These are phyloP conservation scores for Hyphopichia burtonii DNA, from an alignment of 1,139 yeast species.

Conservation along the genomic window DNA sequence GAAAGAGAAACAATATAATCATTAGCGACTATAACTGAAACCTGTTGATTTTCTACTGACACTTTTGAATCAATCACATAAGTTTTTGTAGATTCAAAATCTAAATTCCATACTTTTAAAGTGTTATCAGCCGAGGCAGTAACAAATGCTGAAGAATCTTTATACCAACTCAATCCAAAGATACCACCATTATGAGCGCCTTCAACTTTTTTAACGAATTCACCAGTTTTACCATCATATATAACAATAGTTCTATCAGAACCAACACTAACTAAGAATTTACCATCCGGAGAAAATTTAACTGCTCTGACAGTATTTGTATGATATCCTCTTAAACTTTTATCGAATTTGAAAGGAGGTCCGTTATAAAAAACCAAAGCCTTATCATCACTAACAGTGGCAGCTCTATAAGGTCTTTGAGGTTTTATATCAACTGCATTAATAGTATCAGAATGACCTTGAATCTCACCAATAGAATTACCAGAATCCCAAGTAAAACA, in stretches of 20 bases:
- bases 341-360: slow-evolving; percentile 87
- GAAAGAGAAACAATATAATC: slow-evolving; percentile 66
- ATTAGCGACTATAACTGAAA: slow-evolving; percentile 72
- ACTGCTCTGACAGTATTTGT: slow-evolving; percentile 80
- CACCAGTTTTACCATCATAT: slow-evolving; percentile 90
- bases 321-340: slow-evolving; percentile 72
- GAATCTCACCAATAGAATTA: slow-evolving; percentile 90
- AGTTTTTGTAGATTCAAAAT: slow-evolving; percentile 23
- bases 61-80: slow-evolving; percentile 40
- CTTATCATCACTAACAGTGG: slow-evolving; percentile 87
- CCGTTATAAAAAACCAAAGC: slow-evolving; percentile 84
- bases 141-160: slow-evolving; percentile 57
- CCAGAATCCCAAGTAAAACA: slow-evolving; percentile 95
- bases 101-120: slow-evolving; percentile 62
- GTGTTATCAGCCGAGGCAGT: slow-evolving; percentile 86
- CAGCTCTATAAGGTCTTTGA: slow-evolving; percentile 91
- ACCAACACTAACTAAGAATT: slow-evolving; percentile 76
- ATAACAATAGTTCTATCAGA: slow-evolving; percentile 76
- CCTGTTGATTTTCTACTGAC: slow-evolving; percentile 64
- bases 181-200: slow-evolving; percentile 76
- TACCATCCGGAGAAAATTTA: slow-evolving; percentile 77
- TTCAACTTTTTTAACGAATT: slow-evolving; percentile 53
- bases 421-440: slow-evolving; percentile 85
- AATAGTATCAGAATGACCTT: slow-evolving; percentile 86
- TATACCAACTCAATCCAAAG: slow-evolving; percentile 72